Evolutionary conservation across 176 grass and related monocot species (phyloP), one percentile per base, ranked within the genome.

Genomic region (Oryza coarctata): DNA sequence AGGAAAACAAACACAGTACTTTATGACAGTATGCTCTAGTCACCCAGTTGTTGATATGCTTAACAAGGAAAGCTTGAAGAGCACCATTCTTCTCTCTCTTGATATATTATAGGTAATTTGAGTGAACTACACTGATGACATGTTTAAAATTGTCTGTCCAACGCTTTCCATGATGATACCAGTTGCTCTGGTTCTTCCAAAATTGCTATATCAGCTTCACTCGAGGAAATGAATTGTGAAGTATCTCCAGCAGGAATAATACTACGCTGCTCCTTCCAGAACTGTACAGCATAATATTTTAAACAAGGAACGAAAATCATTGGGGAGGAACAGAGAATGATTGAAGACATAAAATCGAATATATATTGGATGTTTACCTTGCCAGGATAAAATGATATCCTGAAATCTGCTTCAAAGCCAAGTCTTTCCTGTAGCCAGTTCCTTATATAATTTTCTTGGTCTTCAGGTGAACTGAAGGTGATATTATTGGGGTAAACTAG

Each of bases 71-170:
- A 73, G 92, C 89, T 85, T 91, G 95, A 66, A 98, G 73, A 86
- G 88, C 88, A 40, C 95, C 95, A 57, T 98, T 89, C 82, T 89
- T 98, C 90, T 98, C 92, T 80, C 95, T 92, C 74, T 91, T 98
- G 65, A 98, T 98, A 84, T 98, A 98, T 80, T 98, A 92, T 76
- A 98, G 80, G 73, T 94, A 98, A 88, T 98, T 98, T 81, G 95
- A 94, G 86, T 98, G 95, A 86, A 98, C 92, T 45, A 98, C 79
- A 6, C 95, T 92, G 27, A 98, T 85, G 57, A 98, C 95, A 76
- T 94, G 88, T 91, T 98, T 98, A 71, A 98, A 98, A 67, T 98
- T 98, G 69, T 94, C 90, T 61, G 95, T 94, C 95, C 95, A 98
- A 44, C 92, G 90, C 68, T 91, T 98, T 68, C 95, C 95, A 88